These are phyloP conservation scores for Populus deltoides DNA, from an alignment of 345 rosid genomes.

Conservation along the genomic window DNA sequence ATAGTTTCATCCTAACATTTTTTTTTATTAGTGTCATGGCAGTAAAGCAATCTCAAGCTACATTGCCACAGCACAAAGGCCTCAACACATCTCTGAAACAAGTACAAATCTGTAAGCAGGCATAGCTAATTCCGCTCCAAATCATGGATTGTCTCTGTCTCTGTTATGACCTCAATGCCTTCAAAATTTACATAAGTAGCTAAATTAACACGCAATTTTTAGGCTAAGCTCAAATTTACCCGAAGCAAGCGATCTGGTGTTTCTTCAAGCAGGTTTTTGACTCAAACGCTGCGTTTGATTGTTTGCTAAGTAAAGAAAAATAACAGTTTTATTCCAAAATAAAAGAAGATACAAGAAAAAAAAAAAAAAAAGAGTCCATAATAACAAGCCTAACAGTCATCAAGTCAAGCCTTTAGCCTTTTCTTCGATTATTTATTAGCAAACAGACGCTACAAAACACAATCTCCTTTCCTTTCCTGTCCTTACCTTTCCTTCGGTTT, in stretches of 20 bases:
- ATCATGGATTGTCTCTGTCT: too few relatives aligned
- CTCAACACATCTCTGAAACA: too few relatives aligned
- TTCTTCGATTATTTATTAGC: background rate
- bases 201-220: background rate
- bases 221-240: background rate
- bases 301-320: background rate
- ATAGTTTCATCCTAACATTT: too few relatives aligned
- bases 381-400: background rate
- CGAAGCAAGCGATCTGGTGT: background rate
- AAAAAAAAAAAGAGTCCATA: background rate
- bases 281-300: background rate
- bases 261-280: background rate
- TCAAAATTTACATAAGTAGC: too few relatives aligned
- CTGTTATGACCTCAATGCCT: too few relatives aligned
- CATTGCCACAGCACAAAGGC: too few relatives aligned
- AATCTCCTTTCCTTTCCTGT: background rate
- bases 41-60: too few relatives aligned
- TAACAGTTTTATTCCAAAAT: background rate
- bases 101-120: too few relatives aligned
- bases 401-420: background rate
- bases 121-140: too few relatives aligned
- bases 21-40: too few relatives aligned
- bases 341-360: background rate
- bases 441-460: background rate
- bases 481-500: background rate